Evolutionary conservation across 106 monocot genomes (phyloP).

Genomic region (Platanthera zijinensis): DNA sequence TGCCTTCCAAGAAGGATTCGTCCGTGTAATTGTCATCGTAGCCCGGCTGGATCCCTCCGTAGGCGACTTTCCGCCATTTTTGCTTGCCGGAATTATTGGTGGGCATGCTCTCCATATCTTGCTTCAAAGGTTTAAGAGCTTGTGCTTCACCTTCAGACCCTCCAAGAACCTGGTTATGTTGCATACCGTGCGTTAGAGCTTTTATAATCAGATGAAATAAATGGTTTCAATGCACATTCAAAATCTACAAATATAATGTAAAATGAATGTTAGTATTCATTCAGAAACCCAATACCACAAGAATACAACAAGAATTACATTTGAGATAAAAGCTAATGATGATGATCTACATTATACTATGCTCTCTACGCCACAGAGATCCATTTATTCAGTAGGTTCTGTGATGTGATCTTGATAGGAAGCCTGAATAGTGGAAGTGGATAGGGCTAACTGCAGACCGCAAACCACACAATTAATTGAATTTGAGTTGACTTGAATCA

Average conservation of each 20-base stretch:
- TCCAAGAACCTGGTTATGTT: not conserved
- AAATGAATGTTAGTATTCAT: not conserved
- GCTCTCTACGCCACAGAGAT: too few species aligned
- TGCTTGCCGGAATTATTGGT: conserved; percentile 3
- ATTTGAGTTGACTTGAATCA: too few species aligned
- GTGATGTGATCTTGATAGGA: too few species aligned
- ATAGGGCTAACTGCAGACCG: too few species aligned
- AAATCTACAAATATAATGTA: not conserved
- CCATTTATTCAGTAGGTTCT: too few species aligned
- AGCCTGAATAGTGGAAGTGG: too few species aligned
- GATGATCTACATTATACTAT: too few species aligned
- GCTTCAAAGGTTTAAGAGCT: not conserved
- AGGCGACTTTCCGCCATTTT: conserved; percentile 91
- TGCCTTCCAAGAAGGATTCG: conserved; percentile 76
- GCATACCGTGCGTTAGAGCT: not conserved
- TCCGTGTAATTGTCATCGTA: conserved; percentile 92
- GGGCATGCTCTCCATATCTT: conserved; percentile 25
- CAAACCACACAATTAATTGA: too few species aligned
- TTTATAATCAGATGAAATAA: not conserved
- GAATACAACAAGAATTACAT: too few species aligned
- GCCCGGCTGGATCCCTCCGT: conserved; percentile 86
- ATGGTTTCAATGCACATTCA: not conserved
- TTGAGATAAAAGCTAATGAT: too few species aligned
- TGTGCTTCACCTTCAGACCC: not conserved
- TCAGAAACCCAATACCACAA: too few species aligned